Evolutionary conservation across 176 grass and related monocot species (phyloP).

Genomic region (Chloris gayana): DNA sequence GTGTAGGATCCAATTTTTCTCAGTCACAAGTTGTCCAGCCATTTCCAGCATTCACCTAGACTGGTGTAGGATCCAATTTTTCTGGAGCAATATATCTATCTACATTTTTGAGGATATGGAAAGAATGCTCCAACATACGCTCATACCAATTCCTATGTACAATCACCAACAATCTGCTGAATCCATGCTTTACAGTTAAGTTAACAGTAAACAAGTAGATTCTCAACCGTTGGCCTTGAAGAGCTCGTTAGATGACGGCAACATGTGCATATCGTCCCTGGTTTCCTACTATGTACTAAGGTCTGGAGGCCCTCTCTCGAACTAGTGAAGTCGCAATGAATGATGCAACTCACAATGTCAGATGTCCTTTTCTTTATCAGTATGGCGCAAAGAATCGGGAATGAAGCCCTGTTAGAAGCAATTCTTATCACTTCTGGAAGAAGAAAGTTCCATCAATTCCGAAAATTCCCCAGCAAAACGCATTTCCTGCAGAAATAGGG

Average conservation of each 20-base stretch:
- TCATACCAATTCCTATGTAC: conserved; percentile 14
- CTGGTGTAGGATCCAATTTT: neutral
- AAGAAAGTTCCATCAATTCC: neutral
- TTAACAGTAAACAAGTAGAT: neutral
- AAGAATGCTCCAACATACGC: neutral
- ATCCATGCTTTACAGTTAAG: neutral
- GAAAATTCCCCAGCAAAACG: neutral
- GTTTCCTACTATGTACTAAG: neutral
- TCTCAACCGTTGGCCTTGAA: neutral
- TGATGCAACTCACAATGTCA: neutral
- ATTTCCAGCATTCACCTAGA: neutral
- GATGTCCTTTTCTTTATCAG: neutral
- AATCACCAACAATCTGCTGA: neutral
- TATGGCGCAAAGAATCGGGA: neutral
- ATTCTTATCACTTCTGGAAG: neutral
- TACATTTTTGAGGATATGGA: neutral
- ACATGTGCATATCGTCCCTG: neutral
- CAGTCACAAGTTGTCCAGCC: too few relatives aligned
- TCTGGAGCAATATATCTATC: neutral
- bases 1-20: neutral
- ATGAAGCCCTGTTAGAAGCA: neutral
- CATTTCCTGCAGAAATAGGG: neutral
- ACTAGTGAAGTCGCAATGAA: neutral
- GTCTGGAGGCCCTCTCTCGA: neutral
- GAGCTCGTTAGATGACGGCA: neutral